Base-by-base conservation (phyloP, 1,284 basidiomycete genomes). In the Tilletiaria anomala region DNA sequence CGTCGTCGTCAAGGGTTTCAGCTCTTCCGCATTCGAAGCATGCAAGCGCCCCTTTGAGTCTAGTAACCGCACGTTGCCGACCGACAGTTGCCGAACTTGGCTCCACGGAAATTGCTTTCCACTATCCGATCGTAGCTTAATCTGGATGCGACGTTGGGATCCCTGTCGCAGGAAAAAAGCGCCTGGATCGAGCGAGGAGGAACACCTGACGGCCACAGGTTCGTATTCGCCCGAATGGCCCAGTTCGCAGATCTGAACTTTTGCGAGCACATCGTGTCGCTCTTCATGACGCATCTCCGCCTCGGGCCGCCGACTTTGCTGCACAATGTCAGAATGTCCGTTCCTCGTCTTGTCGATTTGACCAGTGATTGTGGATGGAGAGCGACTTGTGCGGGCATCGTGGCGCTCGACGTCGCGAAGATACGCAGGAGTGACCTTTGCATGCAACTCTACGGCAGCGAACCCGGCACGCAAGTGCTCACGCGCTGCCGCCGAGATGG, bases 141-240 rank as follows among this genome's bases (percentile, higher is more conserved):
- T 68, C 21, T 77, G 70, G 39, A 97, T 68, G 17, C 84, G 78
- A 18, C 93, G 75, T 64, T 97, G 91, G 17, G 96, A 70, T 6
- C 91, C 91, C 69, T 96, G 93, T 54, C 87, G 84, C 14, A 96
- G 73, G 50, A 78, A 79, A 66, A 94, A 91, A 35, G 78, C 78
- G 6, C 88, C 87, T 5, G 83, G 79, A 65, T 91, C 87, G 26
- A 86, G 71, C 42, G 72, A 69, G n/a, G 80, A 77, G 45, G 78
- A 75, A 4, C 82, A 78, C 33, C 85, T 69, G 2, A 94, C 86
- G 6, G 83, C 79, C 0, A 89, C 83, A 3, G 87, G 80, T 23
- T 72, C 68, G 66, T 94, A 96, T 42, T 80, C 75, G 21, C 91
- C 91, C 48, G 82, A 77, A 4, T 82, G 77, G 19, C 77, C 79